Base-by-base conservation (phyloP, 2,329 filamentous ascomycete genomes). In the Drechslerella stenobrocha region DNA sequence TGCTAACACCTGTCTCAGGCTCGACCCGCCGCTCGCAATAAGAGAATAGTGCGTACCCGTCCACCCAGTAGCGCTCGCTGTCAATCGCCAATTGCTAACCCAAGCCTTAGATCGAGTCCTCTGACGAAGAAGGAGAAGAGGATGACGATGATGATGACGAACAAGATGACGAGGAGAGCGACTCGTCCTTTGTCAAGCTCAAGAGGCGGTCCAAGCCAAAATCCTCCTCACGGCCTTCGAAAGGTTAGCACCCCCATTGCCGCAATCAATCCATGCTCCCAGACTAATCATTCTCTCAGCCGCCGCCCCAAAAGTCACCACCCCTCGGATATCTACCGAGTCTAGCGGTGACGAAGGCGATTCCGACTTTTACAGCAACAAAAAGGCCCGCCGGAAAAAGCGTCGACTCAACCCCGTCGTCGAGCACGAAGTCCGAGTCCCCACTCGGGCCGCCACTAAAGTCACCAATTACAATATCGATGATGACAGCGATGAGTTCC, bases 401-500 rank as follows among this genome's bases (percentile, higher is more conserved):
- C 64, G 82, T 85, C 22, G 83, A 80, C 81, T 86, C 73, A 82
- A 84, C 9, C 82, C 84, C 37, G 82, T 87, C 5, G 81, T 85
- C 3, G 83, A 87, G 72, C 83, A 84, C 60, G 91, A 96, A 78
- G 89, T 96, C 74, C 87, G 92, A 71, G 96, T 95, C 83, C 96
- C 91, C 4, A 93, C 87, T 55, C 83, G 92, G 66, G 87, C 89
- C 70, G 89, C 90, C 55, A 88, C 88, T 11, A 89, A 89, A 75
- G 80, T 87, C 47, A 82, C 82, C 3, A 87, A 82, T 67, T 87
- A 87, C 74, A 86, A 87, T 70, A 84, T 87, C 73, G 84, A 87
- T 66, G 81, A 84, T 60, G 59, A 70, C 28, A 60, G 55, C 24
- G 79, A 81, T 53, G 81, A 83, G 63, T 69, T 69, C 30, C 79